These are phyloP conservation scores for Closterium sp. DNA, from an alignment of 139 green algal genomes.

Conservation along the genomic window DNA sequence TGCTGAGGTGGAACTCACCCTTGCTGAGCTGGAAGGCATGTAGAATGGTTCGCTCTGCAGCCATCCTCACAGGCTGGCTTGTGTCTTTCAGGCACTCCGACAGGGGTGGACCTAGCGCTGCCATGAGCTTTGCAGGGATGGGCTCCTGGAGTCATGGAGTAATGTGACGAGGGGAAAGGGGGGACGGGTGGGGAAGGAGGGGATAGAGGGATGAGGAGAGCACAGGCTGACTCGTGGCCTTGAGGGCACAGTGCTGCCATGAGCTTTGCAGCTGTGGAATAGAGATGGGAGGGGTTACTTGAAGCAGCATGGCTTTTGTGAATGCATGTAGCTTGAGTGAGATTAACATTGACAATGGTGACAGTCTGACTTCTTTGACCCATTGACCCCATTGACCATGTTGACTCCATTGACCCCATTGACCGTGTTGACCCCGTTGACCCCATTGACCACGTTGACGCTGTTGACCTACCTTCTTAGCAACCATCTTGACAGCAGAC, in stretches of 20 bases:
- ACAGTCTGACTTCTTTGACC: too few relatives aligned
- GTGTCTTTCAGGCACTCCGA: conserved; percentile 43
- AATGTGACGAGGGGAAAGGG: too few relatives aligned
- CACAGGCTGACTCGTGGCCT: background rate
- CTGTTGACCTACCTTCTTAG: conserved; percentile 12
- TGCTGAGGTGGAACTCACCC: conserved; percentile 3
- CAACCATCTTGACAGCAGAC: conserved; percentile 19
- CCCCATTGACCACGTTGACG: background rate
- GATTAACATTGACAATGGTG: too few relatives aligned
- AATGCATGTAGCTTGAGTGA: too few relatives aligned
- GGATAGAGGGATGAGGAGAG: background rate
- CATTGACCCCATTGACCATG: too few relatives aligned
- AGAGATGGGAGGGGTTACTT: too few relatives aligned
- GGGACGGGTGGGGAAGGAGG: background rate
- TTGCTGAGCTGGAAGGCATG: conserved; percentile 43
- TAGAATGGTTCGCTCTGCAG: conserved; percentile 41
- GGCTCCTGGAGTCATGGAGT: background rate
- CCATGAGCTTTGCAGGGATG: background rate
- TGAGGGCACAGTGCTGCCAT: background rate
- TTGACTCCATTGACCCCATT: too few relatives aligned
- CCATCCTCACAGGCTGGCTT: conserved; percentile 36
- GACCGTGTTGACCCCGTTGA: too few relatives aligned
- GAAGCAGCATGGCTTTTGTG: too few relatives aligned
- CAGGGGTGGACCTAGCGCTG: conserved; percentile 6
- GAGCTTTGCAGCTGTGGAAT: too few relatives aligned